Evolutionary conservation across 345 rosid genomes (phyloP).

Genomic region (Hypericum perforatum): DNA sequence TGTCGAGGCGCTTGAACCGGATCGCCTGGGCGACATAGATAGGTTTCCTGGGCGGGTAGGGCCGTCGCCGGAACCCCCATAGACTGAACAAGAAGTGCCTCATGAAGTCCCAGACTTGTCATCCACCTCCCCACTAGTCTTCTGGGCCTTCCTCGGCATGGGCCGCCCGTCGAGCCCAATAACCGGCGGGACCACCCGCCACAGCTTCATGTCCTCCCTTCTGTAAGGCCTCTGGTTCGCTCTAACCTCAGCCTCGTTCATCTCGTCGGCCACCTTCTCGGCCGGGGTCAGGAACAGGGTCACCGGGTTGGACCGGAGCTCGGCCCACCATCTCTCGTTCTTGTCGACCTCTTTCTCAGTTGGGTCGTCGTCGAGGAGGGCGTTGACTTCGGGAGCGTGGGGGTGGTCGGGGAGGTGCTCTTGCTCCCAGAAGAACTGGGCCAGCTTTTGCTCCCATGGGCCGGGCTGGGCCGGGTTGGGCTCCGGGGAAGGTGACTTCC

Average conservation of each 20-base stretch:
- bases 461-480: constrained; percentile 31
- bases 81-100: constrained; percentile 77
- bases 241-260: constrained; percentile 52
- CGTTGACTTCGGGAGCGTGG: constrained; percentile 71
- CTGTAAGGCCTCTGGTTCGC: constrained; percentile 51
- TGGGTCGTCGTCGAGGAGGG: constrained; percentile 54
- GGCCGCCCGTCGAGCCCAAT: constrained; percentile 75
- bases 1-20: constrained; percentile 72
- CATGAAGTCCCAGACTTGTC: constrained; percentile 84
- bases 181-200: constrained; percentile 69
- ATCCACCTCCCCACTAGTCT: constrained; percentile 62
- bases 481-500: constrained; percentile 18
- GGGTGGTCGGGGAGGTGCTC: constrained; percentile 69
- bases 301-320: constrained; percentile 53
- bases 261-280: constrained; percentile 46
- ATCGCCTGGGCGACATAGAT: constrained; percentile 88
- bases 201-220: constrained; percentile 55
- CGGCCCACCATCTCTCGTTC: constrained; percentile 67
- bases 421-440: constrained; percentile 68
- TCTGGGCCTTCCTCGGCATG: constrained; percentile 77
- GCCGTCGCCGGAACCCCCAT: constrained; percentile 86
- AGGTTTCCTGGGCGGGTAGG: constrained; percentile 76
- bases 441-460: constrained; percentile 28
- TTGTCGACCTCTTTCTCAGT: constrained; percentile 49
- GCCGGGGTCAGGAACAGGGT: constrained; percentile 53